Evolutionary conservation across 140 eudicot genomes (phyloP), one percentile per base, ranked within the genome.

Genomic region (Flaveria floridana): DNA sequence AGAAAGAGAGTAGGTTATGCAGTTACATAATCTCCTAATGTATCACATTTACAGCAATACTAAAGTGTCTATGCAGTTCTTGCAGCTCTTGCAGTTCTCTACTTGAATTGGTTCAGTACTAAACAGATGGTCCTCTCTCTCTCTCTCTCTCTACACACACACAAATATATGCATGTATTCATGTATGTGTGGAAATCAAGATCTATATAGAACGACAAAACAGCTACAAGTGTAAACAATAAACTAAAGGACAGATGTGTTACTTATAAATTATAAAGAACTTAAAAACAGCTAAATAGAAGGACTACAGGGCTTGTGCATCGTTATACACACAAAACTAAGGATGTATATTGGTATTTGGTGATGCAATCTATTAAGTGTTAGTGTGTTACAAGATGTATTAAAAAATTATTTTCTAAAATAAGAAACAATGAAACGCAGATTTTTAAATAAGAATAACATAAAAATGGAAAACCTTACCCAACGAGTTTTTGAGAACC

Each of bases 401-500:
- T 44, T 19, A 19, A 57, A 57, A 44, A 5, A 0, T 2, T 21
- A 39, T 42, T 42, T 11, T 68, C 23, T 20, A 18, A 1, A 41
- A 68, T 2, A 46, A 67, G 16, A 67, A 20, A 28, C 11, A 19
- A 23, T 20, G 21, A 13, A 48, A 7, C 47, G 25, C 44, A 48
- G 1, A 42, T 6, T 15, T 41, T n/a, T 13, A 15, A 6, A 67
- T 52, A 63, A 4, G 37, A 64, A 13, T 8, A 37, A 64, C 46
- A n/a, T 0, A 9, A 8, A 50, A 37, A 47, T 59, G 44, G 1
- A 18, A 34, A 69, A 13, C 66, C 91, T 83, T 91, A 91, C 96
- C 94, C 89, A 87, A 48, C 89, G 96, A 56, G 96, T 85, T 82
- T 83, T 87, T 13, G 97, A 89, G 26, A 91, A 73, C 48, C 80